These are phyloP conservation scores for Meira miltonrushii DNA, from an alignment of 1,284 basidiomycete species.

Conservation along the genomic window DNA sequence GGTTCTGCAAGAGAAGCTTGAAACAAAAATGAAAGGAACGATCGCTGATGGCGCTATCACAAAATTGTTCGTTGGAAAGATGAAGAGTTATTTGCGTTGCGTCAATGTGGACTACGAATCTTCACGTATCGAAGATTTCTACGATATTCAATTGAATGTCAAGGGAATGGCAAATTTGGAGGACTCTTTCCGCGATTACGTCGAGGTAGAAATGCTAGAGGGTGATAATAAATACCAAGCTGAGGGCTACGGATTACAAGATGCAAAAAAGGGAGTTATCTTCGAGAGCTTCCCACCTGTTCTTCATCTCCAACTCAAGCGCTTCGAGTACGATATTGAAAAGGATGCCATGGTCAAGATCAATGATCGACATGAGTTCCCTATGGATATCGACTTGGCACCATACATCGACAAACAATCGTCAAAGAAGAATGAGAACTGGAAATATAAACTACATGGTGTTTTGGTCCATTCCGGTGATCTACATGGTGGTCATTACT, in stretches of 20 bases:
- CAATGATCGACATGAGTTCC: constrained; percentile 99
- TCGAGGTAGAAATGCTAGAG: constrained; percentile 94
- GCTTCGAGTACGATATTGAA: constrained; percentile 98
- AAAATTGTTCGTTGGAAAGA: constrained; percentile 91
- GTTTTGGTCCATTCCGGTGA: constrained; percentile 98
- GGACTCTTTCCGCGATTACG: constrained; percentile 96
- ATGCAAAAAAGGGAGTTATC: constrained; percentile 97
- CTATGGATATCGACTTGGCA: constrained; percentile 89
- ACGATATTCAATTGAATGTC: constrained; percentile 97
- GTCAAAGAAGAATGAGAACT: constrained; percentile 76
- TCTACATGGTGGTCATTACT: constrained; percentile 97
- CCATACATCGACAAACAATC: constrained; percentile 70
- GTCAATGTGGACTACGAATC: constrained; percentile 97
- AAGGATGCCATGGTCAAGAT: constrained; percentile 99
- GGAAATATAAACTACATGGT: constrained; percentile 92
- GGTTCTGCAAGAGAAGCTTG: constrained; percentile 92
- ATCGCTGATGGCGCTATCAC: constrained; percentile 92
- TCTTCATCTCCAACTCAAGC: constrained; percentile 93
- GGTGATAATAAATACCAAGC: constrained; percentile 99
- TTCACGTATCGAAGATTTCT: constrained; percentile 90
- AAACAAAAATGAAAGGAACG: constrained; percentile 98
- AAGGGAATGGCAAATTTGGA: constrained; percentile 95
- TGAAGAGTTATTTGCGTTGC: constrained; percentile 99
- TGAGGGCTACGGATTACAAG: constrained; percentile 92
- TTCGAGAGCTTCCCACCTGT: constrained; percentile 99